Conservation (phyloP, 176 grass and related monocot genomes). For the Aegilops tauschii region DNA sequence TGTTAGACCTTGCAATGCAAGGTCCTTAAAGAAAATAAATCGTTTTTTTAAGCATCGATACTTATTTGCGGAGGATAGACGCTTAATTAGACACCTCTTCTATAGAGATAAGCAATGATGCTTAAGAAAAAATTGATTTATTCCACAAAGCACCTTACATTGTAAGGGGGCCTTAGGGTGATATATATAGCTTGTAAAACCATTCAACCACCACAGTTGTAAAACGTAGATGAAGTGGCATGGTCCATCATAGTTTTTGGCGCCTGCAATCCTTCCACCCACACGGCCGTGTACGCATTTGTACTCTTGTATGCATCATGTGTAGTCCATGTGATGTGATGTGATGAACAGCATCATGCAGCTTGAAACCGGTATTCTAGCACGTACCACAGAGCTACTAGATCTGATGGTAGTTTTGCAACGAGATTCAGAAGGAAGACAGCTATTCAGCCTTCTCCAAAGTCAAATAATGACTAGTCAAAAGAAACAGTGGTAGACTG, state of each 20-base stretch:
- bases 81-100: too few relatives aligned
- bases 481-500: not conserved
- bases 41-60: too few relatives aligned
- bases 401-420: not conserved
- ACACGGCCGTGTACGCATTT: not conserved
- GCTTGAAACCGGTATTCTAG: not conserved
- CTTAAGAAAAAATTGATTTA: too few relatives aligned
- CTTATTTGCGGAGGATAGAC: too few relatives aligned
- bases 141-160: too few relatives aligned
- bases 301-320: not conserved
- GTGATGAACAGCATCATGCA: not conserved
- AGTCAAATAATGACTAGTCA: not conserved
- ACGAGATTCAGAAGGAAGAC: not conserved
- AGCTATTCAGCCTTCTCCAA: too few relatives aligned
- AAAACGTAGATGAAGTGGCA: too few relatives aligned
- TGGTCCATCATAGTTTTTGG: not conserved
- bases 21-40: too few relatives aligned
- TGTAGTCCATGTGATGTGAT: conserved; percentile 2
- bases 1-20: too few relatives aligned
- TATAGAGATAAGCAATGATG: too few relatives aligned
- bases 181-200: not conserved
- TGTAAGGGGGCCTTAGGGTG: too few relatives aligned
- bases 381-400: not conserved
- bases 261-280: not conserved
- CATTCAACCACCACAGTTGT: too few relatives aligned